Evolutionary conservation across 495 filamentous ascomycete genomes (phyloP).

Genomic region (Physcia stellaris): DNA sequence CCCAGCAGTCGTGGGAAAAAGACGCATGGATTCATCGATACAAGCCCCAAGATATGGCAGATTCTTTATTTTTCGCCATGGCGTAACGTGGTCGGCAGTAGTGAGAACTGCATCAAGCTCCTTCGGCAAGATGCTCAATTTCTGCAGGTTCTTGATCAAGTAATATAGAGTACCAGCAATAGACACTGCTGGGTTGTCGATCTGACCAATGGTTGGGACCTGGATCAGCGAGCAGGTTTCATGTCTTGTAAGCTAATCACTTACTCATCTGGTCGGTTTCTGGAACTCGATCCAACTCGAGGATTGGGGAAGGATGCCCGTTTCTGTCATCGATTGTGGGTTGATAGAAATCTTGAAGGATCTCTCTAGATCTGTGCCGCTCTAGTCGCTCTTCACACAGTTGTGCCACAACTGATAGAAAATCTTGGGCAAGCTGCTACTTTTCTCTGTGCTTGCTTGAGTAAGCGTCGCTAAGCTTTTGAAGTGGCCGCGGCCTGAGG

Average conservation of each 20-base stretch:
- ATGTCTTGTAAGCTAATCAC: not conserved
- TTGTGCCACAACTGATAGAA: not conserved
- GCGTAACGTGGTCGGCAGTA: conserved; percentile 17
- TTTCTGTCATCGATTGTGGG: not conserved
- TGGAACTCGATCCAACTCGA: not conserved
- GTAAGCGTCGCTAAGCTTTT: not conserved
- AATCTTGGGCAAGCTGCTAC: not conserved
- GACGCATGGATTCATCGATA: conserved; percentile 33
- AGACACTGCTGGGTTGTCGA: not conserved
- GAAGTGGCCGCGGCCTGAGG: not conserved
- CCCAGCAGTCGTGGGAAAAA: not conserved
- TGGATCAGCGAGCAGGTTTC: not conserved
- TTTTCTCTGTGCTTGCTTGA: not conserved
- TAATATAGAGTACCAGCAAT: conserved; percentile 28
- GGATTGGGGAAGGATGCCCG: not conserved
- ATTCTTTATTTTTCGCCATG: conserved; percentile 30
- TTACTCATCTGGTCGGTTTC: not conserved
- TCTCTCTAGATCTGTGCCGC: not conserved
- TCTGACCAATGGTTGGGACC: not conserved
- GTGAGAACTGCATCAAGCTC: conserved; percentile 39
- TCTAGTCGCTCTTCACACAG: not conserved
- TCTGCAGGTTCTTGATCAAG: conserved; percentile 38
- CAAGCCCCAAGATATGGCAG: conserved; percentile 31
- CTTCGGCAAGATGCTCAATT: conserved; percentile 35
- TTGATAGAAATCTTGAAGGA: not conserved